A percentile compares a stretch with the other conserved stretches of the same genome.
Evolutionary conservation across 306 rosid species (phyloP).

Genomic region (Fragaria nilgerrensis): DNA sequence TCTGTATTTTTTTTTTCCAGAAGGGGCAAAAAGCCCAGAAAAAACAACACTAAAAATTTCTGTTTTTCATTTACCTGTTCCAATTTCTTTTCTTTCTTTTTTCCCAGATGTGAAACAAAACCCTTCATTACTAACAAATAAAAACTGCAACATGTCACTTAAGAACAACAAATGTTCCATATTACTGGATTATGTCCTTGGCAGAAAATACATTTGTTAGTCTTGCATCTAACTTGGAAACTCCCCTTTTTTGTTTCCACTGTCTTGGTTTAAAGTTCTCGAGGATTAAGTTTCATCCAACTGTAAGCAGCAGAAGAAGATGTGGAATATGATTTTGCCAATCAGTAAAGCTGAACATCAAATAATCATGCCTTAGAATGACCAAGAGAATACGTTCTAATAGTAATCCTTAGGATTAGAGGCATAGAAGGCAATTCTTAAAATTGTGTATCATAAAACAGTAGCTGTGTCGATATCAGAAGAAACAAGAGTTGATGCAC

Average conservation of each 20-base stretch:
- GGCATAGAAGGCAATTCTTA: no score
- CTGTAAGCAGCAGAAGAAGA: background rate
- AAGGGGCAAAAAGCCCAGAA: no score
- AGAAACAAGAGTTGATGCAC: background rate
- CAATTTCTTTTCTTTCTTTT: background rate
- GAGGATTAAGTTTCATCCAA: background rate
- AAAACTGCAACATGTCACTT: background rate
- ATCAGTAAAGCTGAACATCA: background rate
- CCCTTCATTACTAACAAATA: background rate
- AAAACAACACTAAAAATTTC: background rate
- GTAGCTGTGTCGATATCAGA: background rate
- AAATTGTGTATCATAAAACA: background rate
- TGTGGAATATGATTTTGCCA: background rate
- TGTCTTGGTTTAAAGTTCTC: background rate
- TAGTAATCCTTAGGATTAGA: background rate
- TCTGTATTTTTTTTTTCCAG: background rate
- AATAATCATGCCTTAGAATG: background rate
- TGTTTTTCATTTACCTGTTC: background rate
- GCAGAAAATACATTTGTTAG: background rate
- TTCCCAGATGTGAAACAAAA: background rate
- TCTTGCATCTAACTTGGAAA: background rate
- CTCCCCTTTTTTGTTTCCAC: background rate
- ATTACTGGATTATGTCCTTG: background rate
- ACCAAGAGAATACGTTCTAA: background rate
- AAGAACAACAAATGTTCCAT: background rate